phyloP scores from a whole-genome alignment of 768 basidiomycete species.

The Phylloporus scabripes region DNA sequence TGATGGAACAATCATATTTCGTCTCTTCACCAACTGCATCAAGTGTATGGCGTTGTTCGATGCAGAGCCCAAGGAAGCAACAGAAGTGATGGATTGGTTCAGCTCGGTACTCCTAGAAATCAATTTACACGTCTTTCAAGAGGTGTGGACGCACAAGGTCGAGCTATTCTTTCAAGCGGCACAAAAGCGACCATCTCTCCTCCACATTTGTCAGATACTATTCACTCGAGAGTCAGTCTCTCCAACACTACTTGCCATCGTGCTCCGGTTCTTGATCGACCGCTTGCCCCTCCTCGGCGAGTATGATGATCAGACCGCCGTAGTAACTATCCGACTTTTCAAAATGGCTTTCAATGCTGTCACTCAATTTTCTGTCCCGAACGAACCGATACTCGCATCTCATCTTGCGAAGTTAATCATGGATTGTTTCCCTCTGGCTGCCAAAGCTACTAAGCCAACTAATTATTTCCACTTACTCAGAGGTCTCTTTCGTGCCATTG shows the following conservation, averaged over 20 bases:
- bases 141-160: slow-evolving; percentile 93
- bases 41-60: slow-evolving; percentile 83
- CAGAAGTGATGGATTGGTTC: slow-evolving; percentile 82
- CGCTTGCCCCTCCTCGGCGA: slow-evolving; percentile 81
- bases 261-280: slow-evolving; percentile 80
- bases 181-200: slow-evolving; percentile 68
- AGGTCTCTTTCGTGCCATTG: slow-evolving; percentile 88
- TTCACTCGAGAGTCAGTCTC: slow-evolving; percentile 74
- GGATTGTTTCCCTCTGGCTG: slow-evolving; percentile 92
- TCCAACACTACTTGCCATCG: slow-evolving; percentile 79
- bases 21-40: slow-evolving; percentile 81
- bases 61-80: slow-evolving; percentile 57
- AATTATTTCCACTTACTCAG: slow-evolving; percentile 92
- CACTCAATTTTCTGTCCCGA: slow-evolving; percentile 59
- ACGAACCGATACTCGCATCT: slow-evolving; percentile 90
- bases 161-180: slow-evolving; percentile 83
- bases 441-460: slow-evolving; percentile 83
- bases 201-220: slow-evolving; percentile 80
- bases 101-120: slow-evolving; percentile 72
- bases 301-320: slow-evolving; percentile 73
- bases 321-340: slow-evolving; percentile 84
- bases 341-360: slow-evolving; percentile 95
- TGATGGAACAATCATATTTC: slow-evolving; percentile 81
- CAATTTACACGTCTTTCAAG: slow-evolving; percentile 89
- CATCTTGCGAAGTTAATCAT: slow-evolving; percentile 91